Percentiles rank a stretch among this genome's conserved stretches.
Conservation (phyloP, 2,329 filamentous ascomycete species). For the Pseudocercospora eumusae region DNA sequence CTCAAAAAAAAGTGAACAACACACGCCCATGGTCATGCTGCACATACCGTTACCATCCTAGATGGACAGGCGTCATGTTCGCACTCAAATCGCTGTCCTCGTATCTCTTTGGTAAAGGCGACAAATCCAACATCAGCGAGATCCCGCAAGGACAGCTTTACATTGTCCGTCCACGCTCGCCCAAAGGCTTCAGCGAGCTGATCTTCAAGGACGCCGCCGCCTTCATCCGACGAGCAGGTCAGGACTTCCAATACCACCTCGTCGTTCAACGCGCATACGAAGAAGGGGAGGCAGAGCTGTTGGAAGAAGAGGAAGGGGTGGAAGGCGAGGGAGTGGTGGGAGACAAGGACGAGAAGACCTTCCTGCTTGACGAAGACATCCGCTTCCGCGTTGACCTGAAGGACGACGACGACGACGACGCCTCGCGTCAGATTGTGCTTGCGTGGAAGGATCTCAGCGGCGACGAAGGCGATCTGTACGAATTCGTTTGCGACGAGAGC, state of each 20-base stretch:
- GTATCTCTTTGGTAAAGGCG: conserved; percentile 83
- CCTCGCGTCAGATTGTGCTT: conserved; percentile 81
- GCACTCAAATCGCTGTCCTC: conserved; percentile 55
- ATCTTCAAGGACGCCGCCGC: conserved; percentile 95
- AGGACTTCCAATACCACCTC: conserved; percentile 96
- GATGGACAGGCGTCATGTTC: conserved; percentile 33
- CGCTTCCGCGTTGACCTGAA: conserved; percentile 83
- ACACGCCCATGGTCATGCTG: too few relatives aligned
- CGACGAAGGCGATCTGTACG: conserved; percentile 91
- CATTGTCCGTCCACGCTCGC: conserved; percentile 89
- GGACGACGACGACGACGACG: too few relatives aligned
- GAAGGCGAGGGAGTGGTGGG: conserved; percentile 63
- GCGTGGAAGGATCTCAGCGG: conserved; percentile 95
- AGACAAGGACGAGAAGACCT: conserved; percentile 98
- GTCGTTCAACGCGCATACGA: conserved; percentile 96
- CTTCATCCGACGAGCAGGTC: conserved; percentile 86
- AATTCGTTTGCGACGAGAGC: conserved; percentile 88
- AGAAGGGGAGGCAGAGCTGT: conserved; percentile 89
- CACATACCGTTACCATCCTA: conserved; percentile 4
- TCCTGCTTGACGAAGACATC: conserved; percentile 87
- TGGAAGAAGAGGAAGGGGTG: conserved; percentile 86
- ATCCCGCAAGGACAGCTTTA: conserved; percentile 95
- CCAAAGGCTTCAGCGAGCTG: conserved; percentile 97
- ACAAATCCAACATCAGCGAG: conserved; percentile 91
- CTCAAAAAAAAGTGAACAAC: neutral